Evolutionary conservation across 2,329 filamentous ascomycete species (phyloP), one percentile per base, ranked within the genome.

Genomic region (Neonectria hederae): DNA sequence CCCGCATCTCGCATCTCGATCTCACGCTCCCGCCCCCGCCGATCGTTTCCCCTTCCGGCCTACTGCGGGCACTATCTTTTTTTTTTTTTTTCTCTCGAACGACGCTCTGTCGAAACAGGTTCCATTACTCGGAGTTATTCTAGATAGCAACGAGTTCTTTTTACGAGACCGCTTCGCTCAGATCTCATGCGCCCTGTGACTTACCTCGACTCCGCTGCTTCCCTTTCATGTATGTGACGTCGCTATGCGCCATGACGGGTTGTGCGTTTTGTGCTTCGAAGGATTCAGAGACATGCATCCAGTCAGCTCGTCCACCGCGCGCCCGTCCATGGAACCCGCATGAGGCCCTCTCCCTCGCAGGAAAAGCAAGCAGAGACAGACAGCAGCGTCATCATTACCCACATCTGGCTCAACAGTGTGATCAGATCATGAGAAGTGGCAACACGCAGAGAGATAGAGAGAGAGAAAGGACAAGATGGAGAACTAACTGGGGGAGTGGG

Each of bases 221-320:
- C 21, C 32, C 46, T 54, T 38, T n/a, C 38, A 28, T 32, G 11
- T 14, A 32, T 43, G 43, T 51, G 42, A 61, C 43, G 58, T 51
- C n/a, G 30, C 28, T 24, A n/a, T 43, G 21, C 26, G 35, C 32
- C 10, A 6, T 54, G 52, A n/a, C 52, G 45, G 17, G 53, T n/a
- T 38, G 9, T 46, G 5, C n/a, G n/a, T n/a, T 17, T 35, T 49
- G 22, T 55, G 43, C 45, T 19, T 52, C 26, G 30, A 43, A 57
- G 19, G 32, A 46, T 19, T 19, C 28, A 56, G 52, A 61, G 59
- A 62, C 59, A 62, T 62, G 59, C 59, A 52, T 52, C 24, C 19
- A 5, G 24, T 14, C 35, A 17, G 35, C 35, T 38, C n/a, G 17
- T 19, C n/a, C 7, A 4, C 38, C 38, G 42, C 22, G 32, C 30